Conservation (phyloP, 768 basidiomycete species). For the Macrolepiota dolichaula region DNA sequence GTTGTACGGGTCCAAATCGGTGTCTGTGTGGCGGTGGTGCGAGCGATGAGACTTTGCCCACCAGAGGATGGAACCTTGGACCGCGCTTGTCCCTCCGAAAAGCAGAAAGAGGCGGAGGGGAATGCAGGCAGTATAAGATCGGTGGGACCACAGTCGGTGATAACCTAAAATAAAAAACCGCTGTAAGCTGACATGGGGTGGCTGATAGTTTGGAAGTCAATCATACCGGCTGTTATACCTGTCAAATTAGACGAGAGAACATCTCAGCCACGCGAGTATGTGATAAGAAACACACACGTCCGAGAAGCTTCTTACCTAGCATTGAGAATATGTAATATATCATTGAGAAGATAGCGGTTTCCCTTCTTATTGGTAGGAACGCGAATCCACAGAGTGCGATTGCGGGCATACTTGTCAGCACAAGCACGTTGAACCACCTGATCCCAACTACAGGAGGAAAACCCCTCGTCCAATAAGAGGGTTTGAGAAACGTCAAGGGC, state of each 20-base stretch:
- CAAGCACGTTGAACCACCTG: conserved; percentile 75
- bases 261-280: conserved; percentile 5
- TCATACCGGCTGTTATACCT: conserved; percentile 50
- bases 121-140: conserved; percentile 74
- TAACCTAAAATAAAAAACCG: conserved; percentile 44
- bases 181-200: neutral
- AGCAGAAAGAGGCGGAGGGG: conserved; percentile 70
- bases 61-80: conserved; percentile 86
- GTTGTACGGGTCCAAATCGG: conserved; percentile 82
- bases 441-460: conserved; percentile 54
- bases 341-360: conserved; percentile 60
- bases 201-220: conserved; percentile 3
- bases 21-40: conserved; percentile 83
- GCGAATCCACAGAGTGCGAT: conserved; percentile 69
- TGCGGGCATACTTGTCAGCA: conserved; percentile 68
- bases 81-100: conserved; percentile 75
- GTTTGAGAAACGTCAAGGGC: neutral
- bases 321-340: conserved; percentile 87
- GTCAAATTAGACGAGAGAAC: conserved; percentile 2
- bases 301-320: conserved; percentile 49
- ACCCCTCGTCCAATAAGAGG: conserved; percentile 15
- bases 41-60: conserved; percentile 84
- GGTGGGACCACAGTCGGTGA: conserved; percentile 84
- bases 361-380: conserved; percentile 35
- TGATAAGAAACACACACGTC: neutral